Percentiles rank a stretch among this genome's conserved stretches.
Conservation (phyloP, 148 eudicot genomes). For the Nepenthes mirabilis region DNA sequence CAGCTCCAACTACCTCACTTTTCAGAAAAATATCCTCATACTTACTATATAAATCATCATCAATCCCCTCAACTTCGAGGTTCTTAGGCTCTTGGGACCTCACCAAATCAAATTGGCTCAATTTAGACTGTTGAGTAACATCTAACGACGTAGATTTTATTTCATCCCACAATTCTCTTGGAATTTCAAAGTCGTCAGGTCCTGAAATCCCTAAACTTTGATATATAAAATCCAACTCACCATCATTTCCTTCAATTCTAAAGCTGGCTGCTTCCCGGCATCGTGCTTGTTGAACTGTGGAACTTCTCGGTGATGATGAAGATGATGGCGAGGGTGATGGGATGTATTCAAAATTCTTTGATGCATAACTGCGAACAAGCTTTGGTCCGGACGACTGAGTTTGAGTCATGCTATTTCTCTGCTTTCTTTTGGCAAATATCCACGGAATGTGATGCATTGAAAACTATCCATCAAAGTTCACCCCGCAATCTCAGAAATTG, state of each 20-base stretch:
- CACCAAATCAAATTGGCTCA: constrained; percentile 6
- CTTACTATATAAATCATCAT: too few species aligned
- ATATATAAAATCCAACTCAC: constrained; percentile 35
- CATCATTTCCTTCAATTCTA: constrained; percentile 46
- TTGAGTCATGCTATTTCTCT: constrained; percentile 22
- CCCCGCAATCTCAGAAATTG: neutral
- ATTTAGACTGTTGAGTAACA: constrained; percentile 5
- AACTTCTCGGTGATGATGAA: constrained; percentile 6
- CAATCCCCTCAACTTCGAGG: constrained; percentile 10
- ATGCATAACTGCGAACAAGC: constrained; percentile 54
- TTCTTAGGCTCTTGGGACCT: constrained; percentile 2
- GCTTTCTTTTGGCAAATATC: constrained; percentile 21
- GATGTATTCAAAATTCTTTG: constrained; percentile 43
- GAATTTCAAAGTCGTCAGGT: constrained; percentile 68
- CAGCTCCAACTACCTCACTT: too few species aligned
- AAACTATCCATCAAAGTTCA: neutral
- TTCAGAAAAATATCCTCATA: too few species aligned
- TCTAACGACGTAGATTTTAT: constrained; percentile 30
- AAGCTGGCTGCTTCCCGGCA: constrained; percentile 25
- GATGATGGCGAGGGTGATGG: constrained; percentile 15
- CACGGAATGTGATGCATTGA: constrained; percentile 43
- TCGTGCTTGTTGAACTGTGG: constrained; percentile 28
- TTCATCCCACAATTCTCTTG: constrained; percentile 38
- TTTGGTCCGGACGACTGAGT: constrained; percentile 10
- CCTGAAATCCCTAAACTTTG: constrained; percentile 41